A percentile compares a stretch with the other conserved stretches of the same genome.
These are phyloP conservation scores for Hypoxylon sp. DNA, from an alignment of 2,329 filamentous ascomycete genomes.

Conservation along the genomic window DNA sequence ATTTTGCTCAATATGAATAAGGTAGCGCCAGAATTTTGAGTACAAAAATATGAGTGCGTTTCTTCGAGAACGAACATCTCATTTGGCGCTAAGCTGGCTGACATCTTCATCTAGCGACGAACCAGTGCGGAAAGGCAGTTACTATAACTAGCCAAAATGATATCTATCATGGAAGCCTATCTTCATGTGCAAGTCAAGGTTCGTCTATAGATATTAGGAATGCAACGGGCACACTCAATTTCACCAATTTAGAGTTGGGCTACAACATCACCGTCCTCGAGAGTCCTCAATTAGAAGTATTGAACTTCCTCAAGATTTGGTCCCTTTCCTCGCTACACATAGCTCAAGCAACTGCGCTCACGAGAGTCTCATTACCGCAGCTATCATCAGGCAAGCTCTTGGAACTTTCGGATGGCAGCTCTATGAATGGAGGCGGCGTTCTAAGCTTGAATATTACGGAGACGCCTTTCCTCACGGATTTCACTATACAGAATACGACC, in stretches of 20 bases:
- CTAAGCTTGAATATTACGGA: background rate
- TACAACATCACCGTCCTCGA: background rate
- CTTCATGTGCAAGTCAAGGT: background rate
- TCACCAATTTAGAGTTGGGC: background rate
- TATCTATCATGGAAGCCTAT: background rate
- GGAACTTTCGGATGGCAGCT: too few species aligned
- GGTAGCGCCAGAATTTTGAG: background rate
- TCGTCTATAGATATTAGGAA: background rate
- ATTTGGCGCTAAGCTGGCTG: background rate
- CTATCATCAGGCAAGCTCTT: background rate
- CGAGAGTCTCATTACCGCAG: background rate
- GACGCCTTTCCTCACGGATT: background rate
- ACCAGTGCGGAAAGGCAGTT: background rate
- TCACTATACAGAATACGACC: background rate
- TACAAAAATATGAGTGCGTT: background rate
- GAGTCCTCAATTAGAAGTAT: background rate
- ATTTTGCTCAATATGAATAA: too few species aligned
- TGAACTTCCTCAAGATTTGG: background rate
- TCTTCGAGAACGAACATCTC: background rate
- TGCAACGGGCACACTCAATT: background rate
- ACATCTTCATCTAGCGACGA: background rate
- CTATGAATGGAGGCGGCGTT: background rate
- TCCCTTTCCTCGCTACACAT: background rate
- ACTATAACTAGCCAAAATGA: slow-evolving; percentile 1
- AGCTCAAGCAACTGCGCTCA: background rate